Base-by-base conservation (phyloP, 192 early-diverging fungal genomes). In the Gonapodya prolifera region DNA sequence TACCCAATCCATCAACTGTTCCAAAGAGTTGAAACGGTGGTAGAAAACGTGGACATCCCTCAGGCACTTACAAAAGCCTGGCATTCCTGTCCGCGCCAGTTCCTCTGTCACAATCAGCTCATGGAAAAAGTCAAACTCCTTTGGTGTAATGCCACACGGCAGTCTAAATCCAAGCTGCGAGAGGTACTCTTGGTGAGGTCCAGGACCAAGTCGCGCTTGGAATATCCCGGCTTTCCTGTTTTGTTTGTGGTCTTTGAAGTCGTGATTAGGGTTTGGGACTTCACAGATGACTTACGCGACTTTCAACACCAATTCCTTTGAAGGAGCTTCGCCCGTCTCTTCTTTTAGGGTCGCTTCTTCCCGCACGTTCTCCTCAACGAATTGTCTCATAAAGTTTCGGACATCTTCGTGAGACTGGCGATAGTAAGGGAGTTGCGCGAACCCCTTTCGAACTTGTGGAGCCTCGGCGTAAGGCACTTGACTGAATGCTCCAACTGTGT, bases 1-100 rank as follows among this genome's bases (percentile, higher is more conserved):
- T 78, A 2, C 69, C 82, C 1, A 85, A 23, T 13, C 75, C 80
- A 80, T 84, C 18, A 77, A 78, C 45, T 61, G 45, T n/a, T n/a
- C n/a, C n/a, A n/a, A n/a, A n/a, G n/a, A n/a, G n/a, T n/a, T n/a
- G 1, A 35, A 76, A 32, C 35, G 30, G 69, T 70, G 81, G 2
- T 29, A 31, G 17, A 35, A 76, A 23, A 61, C 23, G 23, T 61
- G 45, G 45, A 23, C 45, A 61, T 61, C 45, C 8, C 8, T 61
- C 8, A 16, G 45, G 23, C 45, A 61, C 45, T 61, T 23, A 61
- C 45, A 73, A 32, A 73, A 73, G 71, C 71, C 71, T 2, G 71
- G 71, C 2, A 29, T 32, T 29, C 18, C 71, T 16, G 31, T 16
- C 8, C 71, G 16, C 31, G 71, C 18, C 8, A 73, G 71, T 32